Conservation (phyloP, 2,329 filamentous ascomycete species). For the Fonsecaea nubica region DNA sequence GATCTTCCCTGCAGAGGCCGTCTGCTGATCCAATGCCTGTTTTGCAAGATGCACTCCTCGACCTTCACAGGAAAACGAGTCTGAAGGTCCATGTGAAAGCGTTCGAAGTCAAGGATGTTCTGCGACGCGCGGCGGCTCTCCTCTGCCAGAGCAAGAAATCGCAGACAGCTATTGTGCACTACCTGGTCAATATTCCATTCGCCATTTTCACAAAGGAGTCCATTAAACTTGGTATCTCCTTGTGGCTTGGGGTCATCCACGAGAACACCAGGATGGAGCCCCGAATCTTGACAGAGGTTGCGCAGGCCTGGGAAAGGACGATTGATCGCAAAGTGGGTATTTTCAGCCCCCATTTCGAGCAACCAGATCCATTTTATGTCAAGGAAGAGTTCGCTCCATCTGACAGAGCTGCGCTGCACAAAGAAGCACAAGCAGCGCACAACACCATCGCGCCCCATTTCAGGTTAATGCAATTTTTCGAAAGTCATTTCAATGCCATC, state of each 20-base stretch:
- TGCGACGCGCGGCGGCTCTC: conserved; percentile 83
- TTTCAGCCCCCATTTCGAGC: conserved; percentile 75
- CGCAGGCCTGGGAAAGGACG: conserved; percentile 87
- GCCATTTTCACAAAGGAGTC: conserved; percentile 91
- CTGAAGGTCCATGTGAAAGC: conserved; percentile 73
- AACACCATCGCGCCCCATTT: conserved; percentile 86
- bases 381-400: conserved; percentile 93
- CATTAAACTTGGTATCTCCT: conserved; percentile 90
- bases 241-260: conserved; percentile 97
- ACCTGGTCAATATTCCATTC: conserved; percentile 92
- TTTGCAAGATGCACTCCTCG: conserved; percentile 67
- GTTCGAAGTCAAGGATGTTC: conserved; percentile 76
- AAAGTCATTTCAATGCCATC: conserved; percentile 92
- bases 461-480: conserved; percentile 83
- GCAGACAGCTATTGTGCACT: conserved; percentile 79
- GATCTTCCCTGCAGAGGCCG: conserved; percentile 26
- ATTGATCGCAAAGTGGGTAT: conserved; percentile 79
- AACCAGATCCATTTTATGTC: conserved; percentile 85
- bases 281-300: conserved; percentile 82
- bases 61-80: conserved; percentile 74
- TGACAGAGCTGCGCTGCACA: conserved; percentile 75
- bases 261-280: conserved; percentile 90
- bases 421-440: conserved; percentile 78
- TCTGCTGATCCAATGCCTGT: conserved; percentile 49
- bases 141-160: conserved; percentile 79